phyloP scores from a whole-genome alignment of 2,329 filamentous ascomycete species.

The Ascochyta viciae-villosae region DNA sequence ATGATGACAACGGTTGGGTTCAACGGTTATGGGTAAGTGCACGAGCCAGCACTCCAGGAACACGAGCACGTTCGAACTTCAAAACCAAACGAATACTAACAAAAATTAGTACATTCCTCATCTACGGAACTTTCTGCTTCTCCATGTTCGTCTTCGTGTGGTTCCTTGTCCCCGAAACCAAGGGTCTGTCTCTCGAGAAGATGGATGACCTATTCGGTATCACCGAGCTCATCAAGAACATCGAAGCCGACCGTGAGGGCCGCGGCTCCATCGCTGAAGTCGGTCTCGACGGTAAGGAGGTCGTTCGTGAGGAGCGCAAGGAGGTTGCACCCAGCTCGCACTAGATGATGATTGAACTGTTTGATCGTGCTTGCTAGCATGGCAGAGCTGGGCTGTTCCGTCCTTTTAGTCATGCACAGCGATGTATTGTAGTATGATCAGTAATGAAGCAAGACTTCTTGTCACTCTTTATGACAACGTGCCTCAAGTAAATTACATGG shows the following conservation, averaged over 20 bases:
- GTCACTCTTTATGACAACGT: conserved; percentile 19
- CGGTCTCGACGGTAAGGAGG: conserved; percentile 41
- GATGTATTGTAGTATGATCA: not conserved
- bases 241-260: conserved; percentile 42
- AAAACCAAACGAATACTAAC: conserved; percentile 1
- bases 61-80: conserved; percentile 22
- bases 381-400: not conserved
- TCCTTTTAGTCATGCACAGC: not conserved
- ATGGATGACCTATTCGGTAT: conserved; percentile 73
- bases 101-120: conserved; percentile 68
- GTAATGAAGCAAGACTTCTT: conserved; percentile 27
- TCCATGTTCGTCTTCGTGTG: conserved; percentile 70
- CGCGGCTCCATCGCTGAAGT: conserved; percentile 30
- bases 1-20: conserved; percentile 67
- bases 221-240: conserved; percentile 55
- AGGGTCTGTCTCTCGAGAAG: conserved; percentile 68
- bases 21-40: conserved; percentile 57
- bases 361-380: not conserved
- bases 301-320: conserved; percentile 34
- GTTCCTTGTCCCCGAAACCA: conserved; percentile 76
- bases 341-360: not conserved
- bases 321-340: conserved; percentile 27
- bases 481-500: not conserved
- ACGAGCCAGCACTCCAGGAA: too few relatives aligned
- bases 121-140: conserved; percentile 72